A percentile compares a stretch with the other conserved stretches of the same genome.
phyloP scores from a whole-genome alignment of 192 early-diverging fungal species.

The Podila epicladia region DNA sequence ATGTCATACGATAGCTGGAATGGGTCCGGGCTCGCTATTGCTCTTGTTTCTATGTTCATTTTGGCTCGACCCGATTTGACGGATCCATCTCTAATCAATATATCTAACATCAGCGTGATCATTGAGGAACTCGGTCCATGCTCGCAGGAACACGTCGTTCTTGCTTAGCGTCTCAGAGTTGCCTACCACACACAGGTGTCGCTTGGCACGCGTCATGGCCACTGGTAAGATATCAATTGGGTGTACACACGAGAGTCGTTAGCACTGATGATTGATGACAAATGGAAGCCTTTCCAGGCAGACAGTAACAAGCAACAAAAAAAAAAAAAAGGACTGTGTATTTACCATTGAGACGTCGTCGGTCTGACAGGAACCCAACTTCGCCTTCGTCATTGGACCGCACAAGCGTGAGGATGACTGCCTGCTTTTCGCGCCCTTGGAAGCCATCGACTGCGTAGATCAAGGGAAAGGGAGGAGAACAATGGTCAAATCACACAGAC shows the following conservation, averaged over 20 bases:
- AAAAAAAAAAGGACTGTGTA: neutral
- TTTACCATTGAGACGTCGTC: conserved; percentile 82
- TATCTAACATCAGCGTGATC: conserved; percentile 62
- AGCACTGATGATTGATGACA: neutral
- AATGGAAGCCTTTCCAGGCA: neutral
- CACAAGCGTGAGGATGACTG: conserved; percentile 83
- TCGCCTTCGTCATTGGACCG: conserved; percentile 80
- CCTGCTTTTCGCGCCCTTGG: conserved; percentile 93
- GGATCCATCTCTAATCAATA: conserved; percentile 31
- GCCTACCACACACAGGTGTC: conserved; percentile 86
- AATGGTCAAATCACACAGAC: neutral
- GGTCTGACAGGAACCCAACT: conserved; percentile 87
- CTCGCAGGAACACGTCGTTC: conserved; percentile 58
- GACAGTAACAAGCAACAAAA: neutral
- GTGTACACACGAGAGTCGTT: neutral
- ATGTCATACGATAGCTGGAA: too few relatives aligned
- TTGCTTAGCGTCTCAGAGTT: conserved; percentile 74
- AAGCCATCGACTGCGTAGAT: conserved; percentile 78
- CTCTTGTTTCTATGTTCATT: too few relatives aligned
- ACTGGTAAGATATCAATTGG: conserved; percentile 41
- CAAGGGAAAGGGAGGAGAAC: neutral
- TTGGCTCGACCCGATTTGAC: too few relatives aligned
- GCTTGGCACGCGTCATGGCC: conserved; percentile 87
- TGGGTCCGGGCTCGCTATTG: too few relatives aligned
- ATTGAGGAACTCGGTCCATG: conserved; percentile 58